Conservation (phyloP, 2,329 filamentous ascomycete species). For the Neonectria faginata region DNA sequence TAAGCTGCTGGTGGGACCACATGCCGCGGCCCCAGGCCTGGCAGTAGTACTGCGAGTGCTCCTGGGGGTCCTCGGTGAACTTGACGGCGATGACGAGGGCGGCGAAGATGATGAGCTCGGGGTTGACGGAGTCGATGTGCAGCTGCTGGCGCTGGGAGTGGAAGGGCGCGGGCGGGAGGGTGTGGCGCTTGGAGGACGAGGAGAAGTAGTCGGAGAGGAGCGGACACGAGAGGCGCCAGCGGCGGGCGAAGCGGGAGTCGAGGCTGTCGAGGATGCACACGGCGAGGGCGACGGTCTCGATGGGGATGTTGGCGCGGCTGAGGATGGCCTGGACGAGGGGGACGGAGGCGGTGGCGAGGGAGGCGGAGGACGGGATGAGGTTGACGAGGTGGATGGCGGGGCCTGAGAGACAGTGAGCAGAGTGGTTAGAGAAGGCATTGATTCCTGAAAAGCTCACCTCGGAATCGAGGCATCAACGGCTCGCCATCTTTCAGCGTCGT, state of each 20-base stretch:
- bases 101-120: conserved; percentile 72
- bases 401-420: conserved; percentile 56
- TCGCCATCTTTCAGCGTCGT: conserved; percentile 59
- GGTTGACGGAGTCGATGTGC: conserved; percentile 71
- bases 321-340: conserved; percentile 71
- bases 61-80: conserved; percentile 71
- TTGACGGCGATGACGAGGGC: conserved; percentile 74
- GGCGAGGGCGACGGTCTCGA: conserved; percentile 72
- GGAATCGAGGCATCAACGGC: conserved; percentile 53
- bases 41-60: conserved; percentile 65
- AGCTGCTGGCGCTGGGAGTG: conserved; percentile 52
- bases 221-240: conserved; percentile 71
- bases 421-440: conserved; percentile 17
- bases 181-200: conserved; percentile 59
- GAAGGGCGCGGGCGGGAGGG: conserved; percentile 56
- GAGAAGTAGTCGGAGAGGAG: conserved; percentile 51
- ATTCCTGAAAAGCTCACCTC: conserved; percentile 51
- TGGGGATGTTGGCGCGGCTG: conserved; percentile 66
- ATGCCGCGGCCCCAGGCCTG: conserved; percentile 64
- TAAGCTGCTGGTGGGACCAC: conserved; percentile 73
- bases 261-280: conserved; percentile 76
- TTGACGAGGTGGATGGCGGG: conserved; percentile 75
- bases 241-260: conserved; percentile 70
- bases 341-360: conserved; percentile 68
- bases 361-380: conserved; percentile 72